Evolutionary conservation across 2,329 filamentous ascomycete species (phyloP).

Genomic region (Alternaria brassicae): DNA sequence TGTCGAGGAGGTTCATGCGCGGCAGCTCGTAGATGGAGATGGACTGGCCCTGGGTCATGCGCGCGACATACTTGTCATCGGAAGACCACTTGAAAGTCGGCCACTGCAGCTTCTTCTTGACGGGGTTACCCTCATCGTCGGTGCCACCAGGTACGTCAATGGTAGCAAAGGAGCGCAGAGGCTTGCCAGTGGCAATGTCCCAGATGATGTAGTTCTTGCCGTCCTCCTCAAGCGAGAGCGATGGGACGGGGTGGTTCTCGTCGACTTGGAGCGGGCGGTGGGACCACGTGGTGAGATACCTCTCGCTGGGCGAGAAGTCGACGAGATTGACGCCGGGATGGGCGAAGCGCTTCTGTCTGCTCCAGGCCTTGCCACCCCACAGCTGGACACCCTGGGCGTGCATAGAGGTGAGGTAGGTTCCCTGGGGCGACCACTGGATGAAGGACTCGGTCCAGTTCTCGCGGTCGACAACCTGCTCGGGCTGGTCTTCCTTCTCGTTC

Average conservation of each 20-base stretch:
- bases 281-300: conserved; percentile 96
- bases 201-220: conserved; percentile 99
- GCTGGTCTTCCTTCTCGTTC: conserved; percentile 94
- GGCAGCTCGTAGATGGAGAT: conserved; percentile 93
- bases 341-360: conserved; percentile 88
- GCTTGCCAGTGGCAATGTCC: conserved; percentile 89
- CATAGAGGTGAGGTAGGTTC: conserved; percentile 92
- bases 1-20: conserved; percentile 87
- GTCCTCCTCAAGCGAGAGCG: conserved; percentile 80
- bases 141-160: conserved; percentile 75
- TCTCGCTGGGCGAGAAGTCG: conserved; percentile 92
- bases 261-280: conserved; percentile 91
- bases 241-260: conserved; percentile 83
- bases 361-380: conserved; percentile 92
- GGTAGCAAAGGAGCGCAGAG: conserved; percentile 91
- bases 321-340: conserved; percentile 96
- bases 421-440: conserved; percentile 95
- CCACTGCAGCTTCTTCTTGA: conserved; percentile 96
- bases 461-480: conserved; percentile 88
- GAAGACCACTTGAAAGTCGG: conserved; percentile 99
- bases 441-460: conserved; percentile 98
- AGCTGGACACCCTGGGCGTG: conserved; percentile 96
- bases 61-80: conserved; percentile 95
- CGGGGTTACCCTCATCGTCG: conserved; percentile 68
- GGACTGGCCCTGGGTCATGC: conserved; percentile 84